Conservation (phyloP, 2,329 filamentous ascomycete genomes). For the Tolypocladium ovalisporum region DNA sequence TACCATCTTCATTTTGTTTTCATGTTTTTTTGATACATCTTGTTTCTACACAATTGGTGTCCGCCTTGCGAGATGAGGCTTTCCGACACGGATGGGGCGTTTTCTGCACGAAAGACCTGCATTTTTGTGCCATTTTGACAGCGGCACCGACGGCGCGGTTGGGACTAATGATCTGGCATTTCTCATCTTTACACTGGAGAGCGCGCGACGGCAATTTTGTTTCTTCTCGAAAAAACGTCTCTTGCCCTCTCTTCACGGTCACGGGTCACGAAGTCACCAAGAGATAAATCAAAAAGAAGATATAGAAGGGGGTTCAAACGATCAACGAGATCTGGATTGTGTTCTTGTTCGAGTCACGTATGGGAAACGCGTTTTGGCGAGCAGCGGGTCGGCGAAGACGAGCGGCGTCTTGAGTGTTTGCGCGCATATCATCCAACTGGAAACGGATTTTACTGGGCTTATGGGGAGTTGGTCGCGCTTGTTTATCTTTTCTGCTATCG, state of each 20-base stretch:
- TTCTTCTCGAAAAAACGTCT: slow-evolving; percentile 15
- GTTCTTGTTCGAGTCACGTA: slow-evolving; percentile 27
- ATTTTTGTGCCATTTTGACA: slow-evolving; percentile 6
- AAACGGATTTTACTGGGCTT: slow-evolving; percentile 19
- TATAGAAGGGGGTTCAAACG: slow-evolving; percentile 32
- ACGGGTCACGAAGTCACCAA: slow-evolving; percentile 37
- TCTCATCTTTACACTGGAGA: slow-evolving; percentile 10
- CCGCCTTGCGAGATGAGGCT: slow-evolving; percentile 22
- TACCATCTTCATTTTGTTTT: slow-evolving; percentile 28
- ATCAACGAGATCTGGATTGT: slow-evolving; percentile 17
- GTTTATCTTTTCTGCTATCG: not conserved
- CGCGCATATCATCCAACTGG: slow-evolving; percentile 15
- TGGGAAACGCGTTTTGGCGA: slow-evolving; percentile 18
- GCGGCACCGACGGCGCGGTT: slow-evolving; percentile 9
- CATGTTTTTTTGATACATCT: slow-evolving; percentile 13
- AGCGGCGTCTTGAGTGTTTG: slow-evolving; percentile 20
- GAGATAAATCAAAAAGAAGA: slow-evolving; percentile 31
- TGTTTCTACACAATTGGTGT: slow-evolving; percentile 14
- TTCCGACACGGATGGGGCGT: slow-evolving; percentile 31
- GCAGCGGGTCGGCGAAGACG: slow-evolving; percentile 22
- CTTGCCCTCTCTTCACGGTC: slow-evolving; percentile 16
- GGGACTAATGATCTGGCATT: slow-evolving; percentile 5
- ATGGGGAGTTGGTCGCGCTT: slow-evolving; percentile 24
- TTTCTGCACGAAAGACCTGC: slow-evolving; percentile 14
- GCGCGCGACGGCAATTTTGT: slow-evolving; percentile 5